Base-by-base conservation (phyloP, 129 eudicot genomes). In the Pittosporum tobira region DNA sequence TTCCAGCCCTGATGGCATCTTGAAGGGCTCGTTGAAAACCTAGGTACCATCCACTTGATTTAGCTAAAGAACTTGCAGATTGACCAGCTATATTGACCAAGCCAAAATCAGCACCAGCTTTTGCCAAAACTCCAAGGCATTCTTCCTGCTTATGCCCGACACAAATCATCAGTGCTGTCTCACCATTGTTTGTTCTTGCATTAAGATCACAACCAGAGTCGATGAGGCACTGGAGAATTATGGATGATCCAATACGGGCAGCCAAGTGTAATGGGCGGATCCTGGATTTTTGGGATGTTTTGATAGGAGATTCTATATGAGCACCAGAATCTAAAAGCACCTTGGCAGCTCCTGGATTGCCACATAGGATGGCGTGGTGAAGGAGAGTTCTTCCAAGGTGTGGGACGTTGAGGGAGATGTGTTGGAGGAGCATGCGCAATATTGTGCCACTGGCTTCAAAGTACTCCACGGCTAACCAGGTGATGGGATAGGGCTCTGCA, bases 381-480 rank as follows among this genome's bases (percentile, higher is more conserved):
- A 88, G 34, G 34, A 29, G 34, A 29, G 34, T 29, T 29, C 5
- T 29, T 29, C 34, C 34, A 29, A 29, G 34, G 34, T 29, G 5
- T 29, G 81, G 78, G 24, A 55, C 47, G 60, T 88, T 73, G 0
- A 84, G 88, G 31, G 97, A 80, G 58, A 69, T 51, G 3, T 73
- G 71, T 16, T 74, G 80, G 20, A 88, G 81, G 44, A 88, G 84
- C 84, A 71, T 75, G 37, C 71, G 68, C 51, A 88, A 68, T 54
- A 88, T 82, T 7, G 79, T 27, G 22, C 97, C 97, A 25, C 72
- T 84, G 61, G 77, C 51, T 75, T 88, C 97, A 51, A 79, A 88
- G 56, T 81, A 88, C 68, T 88, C 97, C 0, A 88, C 88, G 0
- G 97, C 93, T 23, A 89, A 88, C 97, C 97, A 84, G 11, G 81